Evolutionary conservation across 805 yeast species (phyloP).

Genomic region (Lachancea lanzarotensis): DNA sequence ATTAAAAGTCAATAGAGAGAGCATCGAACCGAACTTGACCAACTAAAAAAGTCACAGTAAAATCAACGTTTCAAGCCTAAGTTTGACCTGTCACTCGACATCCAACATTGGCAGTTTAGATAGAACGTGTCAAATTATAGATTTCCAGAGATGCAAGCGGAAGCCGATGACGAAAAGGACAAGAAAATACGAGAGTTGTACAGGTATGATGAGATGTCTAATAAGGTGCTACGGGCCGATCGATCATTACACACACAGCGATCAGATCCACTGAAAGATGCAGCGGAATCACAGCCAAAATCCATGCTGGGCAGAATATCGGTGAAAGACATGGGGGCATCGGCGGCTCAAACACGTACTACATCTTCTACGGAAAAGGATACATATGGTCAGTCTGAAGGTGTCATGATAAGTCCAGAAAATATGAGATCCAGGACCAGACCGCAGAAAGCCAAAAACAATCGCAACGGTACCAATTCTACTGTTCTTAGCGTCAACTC

Average conservation of each 20-base stretch:
- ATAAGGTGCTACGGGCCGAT: constrained; percentile 61
- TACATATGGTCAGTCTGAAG: constrained; percentile 14
- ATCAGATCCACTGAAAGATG: constrained; percentile 37
- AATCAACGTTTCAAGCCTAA: background rate
- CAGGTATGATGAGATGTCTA: constrained; percentile 69
- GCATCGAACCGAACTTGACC: too few species aligned
- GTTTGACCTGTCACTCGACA: background rate
- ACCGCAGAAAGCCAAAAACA: background rate
- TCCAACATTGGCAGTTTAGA: background rate
- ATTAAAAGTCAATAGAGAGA: too few species aligned
- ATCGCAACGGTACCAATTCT: background rate
- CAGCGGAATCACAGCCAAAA: constrained; percentile 57
- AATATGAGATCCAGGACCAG: background rate
- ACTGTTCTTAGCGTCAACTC: constrained; percentile 1
- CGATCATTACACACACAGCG: constrained; percentile 41
- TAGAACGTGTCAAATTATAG: background rate
- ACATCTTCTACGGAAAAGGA: constrained; percentile 14
- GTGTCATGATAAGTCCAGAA: background rate
- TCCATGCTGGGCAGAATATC: constrained; percentile 66
- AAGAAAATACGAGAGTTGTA: constrained; percentile 35
- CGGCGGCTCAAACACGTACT: constrained; percentile 7
- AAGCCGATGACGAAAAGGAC: constrained; percentile 11
- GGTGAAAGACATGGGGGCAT: constrained; percentile 62
- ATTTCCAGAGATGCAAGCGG: background rate
- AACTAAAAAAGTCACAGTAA: background rate